Evolutionary conservation across 345 rosid genomes (phyloP).

Genomic region (Lenwebbia sp.): DNA sequence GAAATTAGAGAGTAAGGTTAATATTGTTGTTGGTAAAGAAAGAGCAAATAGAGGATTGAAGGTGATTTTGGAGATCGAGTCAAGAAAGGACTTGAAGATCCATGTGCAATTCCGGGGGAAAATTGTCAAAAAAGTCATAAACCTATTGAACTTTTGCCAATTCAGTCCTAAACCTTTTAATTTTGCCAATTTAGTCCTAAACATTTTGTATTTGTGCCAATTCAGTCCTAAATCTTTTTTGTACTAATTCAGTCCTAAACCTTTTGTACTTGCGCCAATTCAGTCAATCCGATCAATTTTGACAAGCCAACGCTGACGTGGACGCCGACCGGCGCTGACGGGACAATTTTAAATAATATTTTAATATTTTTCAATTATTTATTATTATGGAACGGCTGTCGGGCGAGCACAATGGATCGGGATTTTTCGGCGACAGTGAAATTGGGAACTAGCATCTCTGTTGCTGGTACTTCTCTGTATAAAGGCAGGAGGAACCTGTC

Average conservation of each 20-base stretch:
- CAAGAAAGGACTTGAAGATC: background rate
- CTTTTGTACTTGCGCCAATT: too few relatives aligned
- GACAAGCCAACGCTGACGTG: fast-evolving
- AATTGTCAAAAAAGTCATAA: too few relatives aligned
- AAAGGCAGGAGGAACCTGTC: conserved; percentile 30
- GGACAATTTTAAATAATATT: too few relatives aligned
- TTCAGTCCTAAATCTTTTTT: too few relatives aligned
- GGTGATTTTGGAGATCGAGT: background rate
- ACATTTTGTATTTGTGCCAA: too few relatives aligned
- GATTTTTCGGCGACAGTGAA: conserved; percentile 52
- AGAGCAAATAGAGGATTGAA: background rate
- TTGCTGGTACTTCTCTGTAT: conserved; percentile 54
- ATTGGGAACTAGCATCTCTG: conserved; percentile 27
- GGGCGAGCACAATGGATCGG: conserved; percentile 73
- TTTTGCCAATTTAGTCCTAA: too few relatives aligned
- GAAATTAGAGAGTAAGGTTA: background rate
- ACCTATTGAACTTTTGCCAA: too few relatives aligned
- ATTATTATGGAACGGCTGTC: conserved; percentile 46
- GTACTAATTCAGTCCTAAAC: too few relatives aligned
- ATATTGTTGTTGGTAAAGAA: background rate
- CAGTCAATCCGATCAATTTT: too few relatives aligned
- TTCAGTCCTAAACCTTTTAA: too few relatives aligned
- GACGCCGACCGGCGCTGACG: too few relatives aligned
- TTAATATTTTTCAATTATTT: too few relatives aligned
- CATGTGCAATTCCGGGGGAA: background rate